A percentile compares a stretch with the other conserved stretches of the same genome.
Evolutionary conservation across 2,329 filamentous ascomycete species (phyloP).

Genomic region (Zymoseptoria ardabiliae): DNA sequence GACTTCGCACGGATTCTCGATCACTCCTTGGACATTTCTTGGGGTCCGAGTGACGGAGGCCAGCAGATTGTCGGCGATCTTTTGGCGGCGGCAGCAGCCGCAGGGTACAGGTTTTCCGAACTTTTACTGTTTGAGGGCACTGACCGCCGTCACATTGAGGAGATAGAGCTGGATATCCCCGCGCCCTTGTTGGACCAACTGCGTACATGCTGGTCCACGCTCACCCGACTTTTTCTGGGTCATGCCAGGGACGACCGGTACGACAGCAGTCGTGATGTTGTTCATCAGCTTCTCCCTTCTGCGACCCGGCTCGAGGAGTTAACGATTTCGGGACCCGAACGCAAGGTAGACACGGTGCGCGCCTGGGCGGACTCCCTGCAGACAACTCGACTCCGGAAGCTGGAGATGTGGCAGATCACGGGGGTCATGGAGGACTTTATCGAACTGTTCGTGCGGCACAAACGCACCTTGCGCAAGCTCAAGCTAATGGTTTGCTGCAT

Average conservation of each 20-base stretch:
- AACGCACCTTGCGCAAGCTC: not conserved
- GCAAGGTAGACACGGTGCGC: not conserved
- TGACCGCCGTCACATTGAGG: not conserved
- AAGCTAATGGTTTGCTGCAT: not conserved
- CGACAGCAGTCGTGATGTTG: not conserved
- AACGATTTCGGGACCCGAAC: not conserved
- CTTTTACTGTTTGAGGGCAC: not conserved
- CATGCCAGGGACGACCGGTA: not conserved
- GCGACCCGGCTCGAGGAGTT: not conserved
- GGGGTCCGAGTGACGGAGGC: not conserved
- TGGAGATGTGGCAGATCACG: not conserved
- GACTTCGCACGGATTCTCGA: not conserved
- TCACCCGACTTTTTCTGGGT: not conserved
- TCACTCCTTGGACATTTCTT: not conserved
- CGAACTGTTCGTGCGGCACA: not conserved
- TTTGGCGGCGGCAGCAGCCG: not conserved
- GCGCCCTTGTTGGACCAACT: not conserved
- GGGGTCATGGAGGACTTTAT: not conserved
- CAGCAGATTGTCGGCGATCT: not conserved
- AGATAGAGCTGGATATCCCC: not conserved
- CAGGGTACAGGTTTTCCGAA: not conserved
- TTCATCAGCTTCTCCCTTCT: not conserved
- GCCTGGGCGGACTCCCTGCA: not conserved
- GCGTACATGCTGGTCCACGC: not conserved
- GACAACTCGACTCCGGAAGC: not conserved